Base-by-base conservation (phyloP, 2,329 filamentous ascomycete species). In the Taxawa tesnikishii region DNA sequence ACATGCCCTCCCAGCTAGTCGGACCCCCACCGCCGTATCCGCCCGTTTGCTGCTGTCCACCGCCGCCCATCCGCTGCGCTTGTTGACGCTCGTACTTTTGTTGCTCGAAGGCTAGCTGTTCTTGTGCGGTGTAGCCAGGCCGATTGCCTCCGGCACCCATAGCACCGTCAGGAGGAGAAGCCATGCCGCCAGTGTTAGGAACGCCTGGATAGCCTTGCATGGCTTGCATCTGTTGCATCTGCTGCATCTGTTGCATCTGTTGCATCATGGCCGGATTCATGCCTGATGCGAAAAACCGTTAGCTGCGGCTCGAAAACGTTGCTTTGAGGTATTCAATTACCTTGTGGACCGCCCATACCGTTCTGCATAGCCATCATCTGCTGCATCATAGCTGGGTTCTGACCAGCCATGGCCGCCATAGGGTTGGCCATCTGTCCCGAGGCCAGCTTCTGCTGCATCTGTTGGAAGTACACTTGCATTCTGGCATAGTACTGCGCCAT, bases 401-500 rank as follows among this genome's bases (percentile, higher is more conserved):
- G 8, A 8, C 8, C n/a, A 23, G 19, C 8, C 85, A 68, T 75
- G 45, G 48, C 56, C 3, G 19, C 8, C 45, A 50, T 50, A 15
- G 56, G 57, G 17, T 59, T 63, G 65, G 65, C n/a, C 46, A 55
- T 40, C 46, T 53, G 15, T 41, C 45, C 49, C 44, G 32, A 58
- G 56, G 46, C 63, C 59, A 42, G 54, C 48, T 90, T 80, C 49
- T 88, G 83, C 58, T 93, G 85, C 83, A 94, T 90, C 71, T 94
- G 78, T 36, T 79, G 69, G 57, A 94, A 92, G 59, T 93, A 94
- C 54, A 94, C 83, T 58, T 98, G 90, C 88, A 98, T 96, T 29
- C 87, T 76, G 56, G 94, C 84, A 75, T 90, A 93, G 61, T 96
- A 94, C 55, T 94, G 87, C 3, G 90, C 90, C 85, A 96, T 94